phyloP scores from a whole-genome alignment of 148 eudicot species.

The Silene conica region DNA sequence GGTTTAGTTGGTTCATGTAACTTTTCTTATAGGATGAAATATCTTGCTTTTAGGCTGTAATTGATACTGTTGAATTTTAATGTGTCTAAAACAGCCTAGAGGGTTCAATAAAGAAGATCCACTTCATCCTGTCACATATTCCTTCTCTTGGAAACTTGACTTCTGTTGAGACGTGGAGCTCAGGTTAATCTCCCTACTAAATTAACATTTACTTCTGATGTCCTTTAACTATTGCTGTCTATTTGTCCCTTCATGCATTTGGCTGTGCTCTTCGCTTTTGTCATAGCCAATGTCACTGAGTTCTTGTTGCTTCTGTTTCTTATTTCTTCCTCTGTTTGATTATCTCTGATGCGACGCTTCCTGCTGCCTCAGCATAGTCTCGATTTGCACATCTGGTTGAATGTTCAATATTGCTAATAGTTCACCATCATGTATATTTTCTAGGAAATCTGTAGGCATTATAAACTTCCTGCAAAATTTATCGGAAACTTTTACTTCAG shows the following conservation, averaged over 20 bases:
- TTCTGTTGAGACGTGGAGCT: constrained; percentile 61
- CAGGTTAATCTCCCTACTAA: constrained; percentile 39
- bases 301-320: background rate
- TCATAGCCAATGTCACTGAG: background rate
- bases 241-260: background rate
- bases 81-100: constrained; percentile 44
- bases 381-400: background rate
- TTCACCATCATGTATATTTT: background rate
- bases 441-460: background rate
- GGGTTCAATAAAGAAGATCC: constrained; percentile 48
- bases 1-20: background rate
- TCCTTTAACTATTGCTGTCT: background rate
- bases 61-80: constrained; percentile 10
- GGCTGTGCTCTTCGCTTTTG: background rate
- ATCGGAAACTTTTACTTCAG: background rate
- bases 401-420: background rate
- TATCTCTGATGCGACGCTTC: background rate
- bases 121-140: constrained; percentile 52
- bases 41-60: constrained; percentile 1
- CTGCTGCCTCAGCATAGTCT: background rate
- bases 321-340: background rate
- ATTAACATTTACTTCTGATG: constrained; percentile 1
- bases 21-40: background rate
- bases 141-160: constrained; percentile 50
- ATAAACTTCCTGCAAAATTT: background rate